phyloP scores from a whole-genome alignment of 1,139 yeast species.

The Protomyces inouyei region DNA sequence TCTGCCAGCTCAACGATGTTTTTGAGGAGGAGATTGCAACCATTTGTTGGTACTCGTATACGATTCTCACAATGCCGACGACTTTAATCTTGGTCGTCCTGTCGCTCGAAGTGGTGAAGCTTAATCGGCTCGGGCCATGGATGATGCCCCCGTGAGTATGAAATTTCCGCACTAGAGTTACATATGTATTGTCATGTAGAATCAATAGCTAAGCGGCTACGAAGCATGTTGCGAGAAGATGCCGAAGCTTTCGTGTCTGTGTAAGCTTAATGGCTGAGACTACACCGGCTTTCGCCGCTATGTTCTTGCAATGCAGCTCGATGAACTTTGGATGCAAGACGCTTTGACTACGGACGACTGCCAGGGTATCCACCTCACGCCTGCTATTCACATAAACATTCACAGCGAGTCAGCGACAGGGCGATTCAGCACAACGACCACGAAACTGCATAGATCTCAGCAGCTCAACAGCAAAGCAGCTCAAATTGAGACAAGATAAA shows the following conservation, averaged over 20 bases:
- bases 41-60: conserved; percentile 50
- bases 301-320: too few relatives aligned
- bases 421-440: too few relatives aligned
- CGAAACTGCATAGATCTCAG: too few relatives aligned
- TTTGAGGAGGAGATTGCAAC: conserved; percentile 82
- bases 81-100: conserved; percentile 17
- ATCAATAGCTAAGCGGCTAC: neutral
- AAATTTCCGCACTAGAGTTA: neutral
- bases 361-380: too few relatives aligned
- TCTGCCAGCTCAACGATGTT: conserved; percentile 44
- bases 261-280: too few relatives aligned
- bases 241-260: neutral
- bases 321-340: too few relatives aligned
- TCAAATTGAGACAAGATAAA: neutral
- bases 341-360: too few relatives aligned
- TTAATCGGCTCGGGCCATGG: conserved; percentile 21
- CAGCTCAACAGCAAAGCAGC: too few relatives aligned
- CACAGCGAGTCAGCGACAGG: too few relatives aligned
- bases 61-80: conserved; percentile 19
- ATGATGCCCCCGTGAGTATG: neutral
- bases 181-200: neutral
- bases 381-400: too few relatives aligned
- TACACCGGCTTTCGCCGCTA: too few relatives aligned
- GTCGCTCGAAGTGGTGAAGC: conserved; percentile 24
- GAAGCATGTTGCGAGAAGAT: neutral